These are phyloP conservation scores for Plasmodium vivax DNA, from an alignment of 169 alveolate species.

Conservation along the genomic window DNA sequence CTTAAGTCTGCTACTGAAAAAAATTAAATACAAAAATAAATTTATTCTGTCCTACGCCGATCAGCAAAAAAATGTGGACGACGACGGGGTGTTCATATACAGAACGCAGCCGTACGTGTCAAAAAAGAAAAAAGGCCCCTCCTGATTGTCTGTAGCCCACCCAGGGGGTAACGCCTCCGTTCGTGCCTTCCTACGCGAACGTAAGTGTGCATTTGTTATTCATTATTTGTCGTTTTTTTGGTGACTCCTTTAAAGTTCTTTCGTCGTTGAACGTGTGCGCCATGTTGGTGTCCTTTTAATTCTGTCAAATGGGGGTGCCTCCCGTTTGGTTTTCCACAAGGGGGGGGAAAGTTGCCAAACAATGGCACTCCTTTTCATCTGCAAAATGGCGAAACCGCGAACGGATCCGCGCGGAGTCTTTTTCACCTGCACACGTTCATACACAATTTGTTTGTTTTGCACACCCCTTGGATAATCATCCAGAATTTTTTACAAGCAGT, in stretches of 20 bases:
- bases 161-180: background rate
- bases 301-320: background rate
- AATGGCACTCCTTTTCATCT: background rate
- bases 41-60: constrained; percentile 23
- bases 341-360: background rate
- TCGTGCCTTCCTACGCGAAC: background rate
- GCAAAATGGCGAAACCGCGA: background rate
- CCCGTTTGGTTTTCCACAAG: background rate
- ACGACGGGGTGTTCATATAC: constrained; percentile 71
- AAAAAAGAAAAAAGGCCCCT: constrained; percentile 21
- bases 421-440: background rate
- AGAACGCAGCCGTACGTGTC: constrained; percentile 48
- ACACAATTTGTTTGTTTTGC: background rate
- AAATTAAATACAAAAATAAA: constrained; percentile 56
- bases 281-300: background rate
- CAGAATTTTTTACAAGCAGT: background rate
- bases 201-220: background rate
- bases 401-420: background rate
- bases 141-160: background rate
- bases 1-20: constrained; percentile 63
- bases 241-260: background rate
- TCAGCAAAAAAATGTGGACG: constrained; percentile 42
- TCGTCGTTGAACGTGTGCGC: background rate
- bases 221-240: too few relatives aligned
- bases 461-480: background rate